phyloP scores from a whole-genome alignment of 2,329 filamentous ascomycete genomes.

The Ceratocystis eucalypticola region DNA sequence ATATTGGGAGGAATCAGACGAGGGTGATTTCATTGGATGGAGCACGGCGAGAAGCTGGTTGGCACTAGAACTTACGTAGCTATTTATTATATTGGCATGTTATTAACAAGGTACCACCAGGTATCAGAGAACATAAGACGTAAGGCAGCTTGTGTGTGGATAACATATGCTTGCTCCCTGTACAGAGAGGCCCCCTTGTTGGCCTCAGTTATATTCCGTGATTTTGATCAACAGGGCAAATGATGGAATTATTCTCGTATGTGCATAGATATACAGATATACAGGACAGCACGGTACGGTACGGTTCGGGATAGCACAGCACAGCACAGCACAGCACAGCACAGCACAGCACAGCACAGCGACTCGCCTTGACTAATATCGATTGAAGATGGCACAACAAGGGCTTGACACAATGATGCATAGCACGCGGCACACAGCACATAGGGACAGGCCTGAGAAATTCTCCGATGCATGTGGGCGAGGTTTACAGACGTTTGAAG shows the following conservation, averaged over 20 bases:
- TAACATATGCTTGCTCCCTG: neutral
- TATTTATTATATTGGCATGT: neutral
- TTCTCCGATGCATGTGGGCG: conserved; percentile 2
- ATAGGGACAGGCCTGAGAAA: neutral
- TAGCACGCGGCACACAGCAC: neutral
- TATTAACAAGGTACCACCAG: neutral
- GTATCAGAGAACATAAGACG: neutral
- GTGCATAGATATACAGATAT: too few relatives aligned
- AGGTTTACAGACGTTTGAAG: neutral
- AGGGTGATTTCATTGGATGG: conserved; percentile 2
- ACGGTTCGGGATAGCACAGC: too few relatives aligned
- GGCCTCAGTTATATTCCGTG: neutral
- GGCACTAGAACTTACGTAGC: neutral
- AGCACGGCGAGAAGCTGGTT: neutral
- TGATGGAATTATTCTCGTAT: too few relatives aligned
- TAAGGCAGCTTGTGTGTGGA: neutral
- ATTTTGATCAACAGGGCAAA: neutral
- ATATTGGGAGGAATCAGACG: neutral
- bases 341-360: too few relatives aligned
- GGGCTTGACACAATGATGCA: neutral
- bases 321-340: too few relatives aligned
- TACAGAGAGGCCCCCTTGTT: neutral
- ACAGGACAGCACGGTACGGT: too few relatives aligned
- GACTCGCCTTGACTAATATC: neutral
- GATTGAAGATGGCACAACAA: neutral